phyloP scores from a whole-genome alignment of 2,329 filamentous ascomycete genomes.

The Cadophora sp. region DNA sequence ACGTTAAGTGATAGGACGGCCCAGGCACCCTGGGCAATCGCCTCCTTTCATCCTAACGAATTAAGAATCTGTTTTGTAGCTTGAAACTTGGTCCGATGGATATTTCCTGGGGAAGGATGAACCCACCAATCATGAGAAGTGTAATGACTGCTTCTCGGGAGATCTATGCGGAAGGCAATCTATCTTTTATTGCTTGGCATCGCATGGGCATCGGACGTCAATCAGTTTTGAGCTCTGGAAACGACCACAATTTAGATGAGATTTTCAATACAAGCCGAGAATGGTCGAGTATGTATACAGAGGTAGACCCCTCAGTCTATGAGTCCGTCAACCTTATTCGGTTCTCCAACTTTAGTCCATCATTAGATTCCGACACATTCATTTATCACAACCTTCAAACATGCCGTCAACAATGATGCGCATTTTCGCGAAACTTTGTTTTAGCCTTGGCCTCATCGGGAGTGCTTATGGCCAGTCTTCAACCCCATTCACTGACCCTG shows the following conservation, averaged over 20 bases:
- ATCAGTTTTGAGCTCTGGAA: too few species aligned
- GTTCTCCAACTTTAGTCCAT: too few species aligned
- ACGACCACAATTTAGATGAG: too few species aligned
- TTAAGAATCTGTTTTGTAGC: not conserved
- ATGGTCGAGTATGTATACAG: too few species aligned
- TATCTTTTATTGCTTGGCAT: not conserved
- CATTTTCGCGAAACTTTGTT: not conserved
- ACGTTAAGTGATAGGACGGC: not conserved
- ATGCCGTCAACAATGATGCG: not conserved
- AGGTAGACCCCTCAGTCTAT: too few species aligned
- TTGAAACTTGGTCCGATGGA: not conserved
- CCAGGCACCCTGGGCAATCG: not conserved
- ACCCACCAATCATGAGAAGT: not conserved
- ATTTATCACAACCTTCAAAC: not conserved
- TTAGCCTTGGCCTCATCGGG: conserved; percentile 1
- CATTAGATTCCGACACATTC: not conserved
- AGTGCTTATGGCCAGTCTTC: not conserved
- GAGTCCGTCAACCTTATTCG: too few species aligned
- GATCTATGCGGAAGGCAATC: not conserved
- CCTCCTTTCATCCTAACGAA: not conserved
- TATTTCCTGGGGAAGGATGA: not conserved
- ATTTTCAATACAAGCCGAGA: too few species aligned
- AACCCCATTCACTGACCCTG: not conserved
- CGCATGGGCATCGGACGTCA: not conserved
- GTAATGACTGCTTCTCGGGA: not conserved